Conservation (phyloP, 371 early-diverging fungal genomes). For the Zopfochytrium polystomum region DNA sequence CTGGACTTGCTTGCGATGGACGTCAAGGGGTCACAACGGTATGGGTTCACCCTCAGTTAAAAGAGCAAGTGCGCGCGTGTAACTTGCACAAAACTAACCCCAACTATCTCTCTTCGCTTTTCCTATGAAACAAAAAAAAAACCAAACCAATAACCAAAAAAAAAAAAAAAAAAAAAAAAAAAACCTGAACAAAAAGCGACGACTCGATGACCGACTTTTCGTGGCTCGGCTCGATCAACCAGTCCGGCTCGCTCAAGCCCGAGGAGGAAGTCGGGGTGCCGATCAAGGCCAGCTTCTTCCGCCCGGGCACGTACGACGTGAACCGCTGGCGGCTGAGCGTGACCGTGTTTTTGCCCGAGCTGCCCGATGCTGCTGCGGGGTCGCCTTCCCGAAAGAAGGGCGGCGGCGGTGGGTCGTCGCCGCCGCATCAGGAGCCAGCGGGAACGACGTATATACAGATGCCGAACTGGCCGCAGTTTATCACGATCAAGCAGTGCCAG, state of each 20-base stretch:
- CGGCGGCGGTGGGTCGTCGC: not conserved
- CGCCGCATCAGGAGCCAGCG: conserved; percentile 2
- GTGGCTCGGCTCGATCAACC: conserved; percentile 62
- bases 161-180: no score
- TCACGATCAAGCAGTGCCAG: conserved; percentile 13
- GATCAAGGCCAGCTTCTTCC: conserved; percentile 55
- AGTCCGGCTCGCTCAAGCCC: conserved; percentile 54
- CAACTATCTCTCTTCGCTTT: no score
- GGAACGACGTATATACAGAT: conserved; percentile 28
- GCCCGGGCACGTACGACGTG: conserved; percentile 67
- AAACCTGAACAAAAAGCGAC: conserved; percentile 40
- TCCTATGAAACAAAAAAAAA: conserved; percentile 32
- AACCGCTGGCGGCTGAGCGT: conserved; percentile 61
- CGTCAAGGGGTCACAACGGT: conserved; percentile 16
- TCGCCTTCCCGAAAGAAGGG: no score
- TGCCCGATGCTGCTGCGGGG: not conserved
- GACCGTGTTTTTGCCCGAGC: conserved; percentile 4
- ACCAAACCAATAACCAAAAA: no score
- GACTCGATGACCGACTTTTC: conserved; percentile 45
- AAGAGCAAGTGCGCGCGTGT: no score
- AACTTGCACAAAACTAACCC: no score
- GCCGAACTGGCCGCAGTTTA: conserved; percentile 26
- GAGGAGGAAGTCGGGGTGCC: conserved; percentile 48
- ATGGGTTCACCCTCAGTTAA: no score
- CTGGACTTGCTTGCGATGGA: conserved; percentile 26